Evolutionary conservation across 2,329 filamentous ascomycete species (phyloP).

Genomic region (Calonectria pseudoreteaudii): DNA sequence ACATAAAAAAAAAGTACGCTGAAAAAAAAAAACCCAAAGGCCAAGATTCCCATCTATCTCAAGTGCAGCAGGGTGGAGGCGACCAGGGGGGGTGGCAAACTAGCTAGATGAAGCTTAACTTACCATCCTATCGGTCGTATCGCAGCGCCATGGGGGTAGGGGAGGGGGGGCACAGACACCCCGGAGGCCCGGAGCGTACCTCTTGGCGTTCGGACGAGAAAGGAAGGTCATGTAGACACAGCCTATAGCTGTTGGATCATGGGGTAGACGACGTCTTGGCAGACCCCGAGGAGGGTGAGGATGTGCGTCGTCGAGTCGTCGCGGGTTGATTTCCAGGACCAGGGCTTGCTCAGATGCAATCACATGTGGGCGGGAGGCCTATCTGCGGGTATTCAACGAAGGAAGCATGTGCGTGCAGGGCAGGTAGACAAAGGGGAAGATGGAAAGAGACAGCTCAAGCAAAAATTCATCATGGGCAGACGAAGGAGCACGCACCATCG

Average conservation of each 20-base stretch:
- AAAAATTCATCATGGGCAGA: not conserved
- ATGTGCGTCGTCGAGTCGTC: not conserved
- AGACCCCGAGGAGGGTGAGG: not conserved
- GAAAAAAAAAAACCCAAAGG: not conserved
- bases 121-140: conserved; percentile 6
- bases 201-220: conserved; percentile 11
- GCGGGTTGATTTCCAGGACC: not conserved
- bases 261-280: conserved; percentile 17
- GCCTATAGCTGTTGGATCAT: not conserved
- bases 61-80: conserved; percentile 11
- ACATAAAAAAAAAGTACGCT: not conserved
- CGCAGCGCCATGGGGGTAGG: not conserved
- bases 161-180: conserved; percentile 2
- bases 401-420: too few species aligned
- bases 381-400: too few species aligned
- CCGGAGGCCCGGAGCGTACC: not conserved
- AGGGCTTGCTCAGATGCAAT: not conserved
- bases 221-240: conserved; percentile 17
- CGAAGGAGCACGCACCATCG: not conserved
- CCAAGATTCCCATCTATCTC: conserved; percentile 7
- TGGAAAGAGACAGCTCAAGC: too few species aligned
- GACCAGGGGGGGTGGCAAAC: not conserved
- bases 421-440: too few species aligned
- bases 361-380: conserved; percentile 5
- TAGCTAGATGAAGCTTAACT: not conserved